These are phyloP conservation scores for Suhomyces tanzawaensis DNA, from an alignment of 805 yeast species.

Conservation along the genomic window DNA sequence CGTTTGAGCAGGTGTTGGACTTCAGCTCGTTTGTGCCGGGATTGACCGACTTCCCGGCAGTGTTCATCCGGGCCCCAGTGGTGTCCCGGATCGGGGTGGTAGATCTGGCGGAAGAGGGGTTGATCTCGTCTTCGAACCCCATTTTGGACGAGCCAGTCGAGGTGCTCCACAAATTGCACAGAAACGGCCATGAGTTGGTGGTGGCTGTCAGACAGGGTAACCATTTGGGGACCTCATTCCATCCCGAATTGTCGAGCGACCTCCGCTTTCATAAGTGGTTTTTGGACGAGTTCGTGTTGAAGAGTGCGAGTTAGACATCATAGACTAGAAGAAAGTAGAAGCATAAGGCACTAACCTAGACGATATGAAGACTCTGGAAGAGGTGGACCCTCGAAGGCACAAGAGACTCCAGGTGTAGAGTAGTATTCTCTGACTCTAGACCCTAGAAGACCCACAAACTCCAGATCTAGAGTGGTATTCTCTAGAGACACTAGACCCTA, in stretches of 20 bases:
- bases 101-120: constrained; percentile 2
- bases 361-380: too few species aligned
- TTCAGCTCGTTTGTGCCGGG: constrained; percentile 43
- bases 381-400: too few species aligned
- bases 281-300: constrained; percentile 51
- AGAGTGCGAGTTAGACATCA: too few species aligned
- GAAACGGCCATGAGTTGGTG: constrained; percentile 32
- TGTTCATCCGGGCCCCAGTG: constrained; percentile 78
- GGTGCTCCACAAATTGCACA: constrained; percentile 37
- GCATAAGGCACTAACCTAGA: too few species aligned
- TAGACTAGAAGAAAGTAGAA: too few species aligned
- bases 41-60: constrained; percentile 39
- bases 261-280: constrained; percentile 70
- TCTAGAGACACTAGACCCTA: too few species aligned
- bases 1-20: constrained; percentile 52
- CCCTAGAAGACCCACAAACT: too few species aligned
- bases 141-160: constrained; percentile 33
- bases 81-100: constrained; percentile 33
- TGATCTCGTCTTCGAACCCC: constrained; percentile 19
- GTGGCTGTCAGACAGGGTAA: constrained; percentile 75
- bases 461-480: too few species aligned
- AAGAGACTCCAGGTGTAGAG: too few species aligned
- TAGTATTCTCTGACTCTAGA: too few species aligned
- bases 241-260: constrained; percentile 65
- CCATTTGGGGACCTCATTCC: constrained; percentile 72